These are phyloP conservation scores for Penicillium bialowiezense DNA, from an alignment of 495 filamentous ascomycete species.

Conservation along the genomic window DNA sequence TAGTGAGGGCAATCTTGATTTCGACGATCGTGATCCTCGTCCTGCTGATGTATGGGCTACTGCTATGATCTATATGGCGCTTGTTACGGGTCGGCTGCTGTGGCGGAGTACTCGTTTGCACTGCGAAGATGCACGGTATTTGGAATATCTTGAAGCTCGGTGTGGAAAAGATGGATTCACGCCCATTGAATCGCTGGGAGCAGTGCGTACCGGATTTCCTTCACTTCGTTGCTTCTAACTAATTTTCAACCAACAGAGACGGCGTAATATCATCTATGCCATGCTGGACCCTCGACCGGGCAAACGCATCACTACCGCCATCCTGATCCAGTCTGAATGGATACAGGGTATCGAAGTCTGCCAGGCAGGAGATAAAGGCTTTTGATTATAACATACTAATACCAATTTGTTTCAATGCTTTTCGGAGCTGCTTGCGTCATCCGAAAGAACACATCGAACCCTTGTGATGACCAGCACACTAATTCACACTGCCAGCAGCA, in stretches of 20 bases:
- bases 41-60: constrained; percentile 94
- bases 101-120: constrained; percentile 85
- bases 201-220: constrained; percentile 53
- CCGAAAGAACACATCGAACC: no score
- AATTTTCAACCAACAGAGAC: constrained; percentile 14
- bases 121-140: constrained; percentile 80
- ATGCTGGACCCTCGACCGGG: constrained; percentile 21
- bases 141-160: constrained; percentile 77
- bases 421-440: no score
- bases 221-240: background rate
- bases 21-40: constrained; percentile 74
- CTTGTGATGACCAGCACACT: background rate
- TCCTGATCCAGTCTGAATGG: constrained; percentile 22
- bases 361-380: constrained; percentile 19
- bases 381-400: constrained; percentile 6
- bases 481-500: constrained; percentile 24
- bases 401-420: no score
- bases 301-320: constrained; percentile 14
- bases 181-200: constrained; percentile 84
- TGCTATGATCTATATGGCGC: constrained; percentile 94
- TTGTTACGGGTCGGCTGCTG: constrained; percentile 83
- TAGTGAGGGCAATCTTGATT: constrained; percentile 71
- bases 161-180: constrained; percentile 81
- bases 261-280: constrained; percentile 25
- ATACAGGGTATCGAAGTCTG: constrained; percentile 19